Base-by-base conservation (phyloP, 805 yeast species). In the Komagataella pastoris region DNA sequence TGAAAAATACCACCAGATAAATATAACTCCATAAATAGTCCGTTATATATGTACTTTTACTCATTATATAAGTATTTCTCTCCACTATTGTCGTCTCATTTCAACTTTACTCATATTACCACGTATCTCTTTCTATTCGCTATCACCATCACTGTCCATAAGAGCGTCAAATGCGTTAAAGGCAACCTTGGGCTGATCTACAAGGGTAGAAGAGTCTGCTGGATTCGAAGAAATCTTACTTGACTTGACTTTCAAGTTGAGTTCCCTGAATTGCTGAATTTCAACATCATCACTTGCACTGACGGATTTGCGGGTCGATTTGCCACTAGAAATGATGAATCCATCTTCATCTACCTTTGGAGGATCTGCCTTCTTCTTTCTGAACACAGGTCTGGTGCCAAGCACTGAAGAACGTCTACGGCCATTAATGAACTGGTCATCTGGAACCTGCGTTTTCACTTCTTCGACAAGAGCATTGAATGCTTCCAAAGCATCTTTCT, bases 121-220 rank as follows among this genome's bases (percentile, higher is more conserved):
- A 12, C 50, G 14, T 59, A 64, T 47, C 61, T 57, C 59, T 19
- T 57, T 73, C 49, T 74, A 77, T 46, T 75, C 83, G 24, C 75
- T 82, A 48, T 72, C 82, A 30, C 74, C 79, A 53, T 69, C 71
- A 24, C 77, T 30, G 40, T 30, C 40, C 40, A 30, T 84, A 61
- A 86, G 77, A 23, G 91, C 91, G 58, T 83, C 89, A 65, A 86
- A 86, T 3, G 93, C 91, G 66, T 86, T 86, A 74, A 85, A 86
- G 18, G 78, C 73, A 47, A 74, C 73, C 55, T 79, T 78, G 55
- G 78, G 84, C 56, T 81, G 78, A 56, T 82, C 88, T 45, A 88
- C 80, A 59, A 79, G 72, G 54, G 81, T 74, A 64, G 83, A 79
- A 18, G 85, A 72, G 61, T 84, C 89, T 49, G 79, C 84, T 21